Conservation (phyloP, 768 basidiomycete species). For the Amanita inopinata region DNA sequence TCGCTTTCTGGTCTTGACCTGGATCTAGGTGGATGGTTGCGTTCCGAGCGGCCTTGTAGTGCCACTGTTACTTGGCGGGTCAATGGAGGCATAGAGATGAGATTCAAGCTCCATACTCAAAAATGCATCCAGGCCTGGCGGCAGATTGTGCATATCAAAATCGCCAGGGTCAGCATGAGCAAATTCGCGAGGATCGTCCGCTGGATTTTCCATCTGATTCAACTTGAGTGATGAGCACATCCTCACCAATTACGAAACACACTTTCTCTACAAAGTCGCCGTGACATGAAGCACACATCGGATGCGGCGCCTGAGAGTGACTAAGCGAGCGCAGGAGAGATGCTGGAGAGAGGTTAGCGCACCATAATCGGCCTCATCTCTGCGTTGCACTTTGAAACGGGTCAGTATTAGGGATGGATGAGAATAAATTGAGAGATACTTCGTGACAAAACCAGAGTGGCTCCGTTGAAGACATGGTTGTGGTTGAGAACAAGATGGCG, state of each 20-base stretch:
- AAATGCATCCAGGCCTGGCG: slow-evolving; percentile 36
- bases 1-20: slow-evolving; percentile 2
- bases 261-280: slow-evolving; percentile 81
- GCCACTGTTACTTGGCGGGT: slow-evolving; percentile 11
- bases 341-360: slow-evolving; percentile 12
- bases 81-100: neutral
- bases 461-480: slow-evolving; percentile 56
- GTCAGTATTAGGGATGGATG: slow-evolving; percentile 6
- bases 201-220: slow-evolving; percentile 60
- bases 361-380: slow-evolving; percentile 90
- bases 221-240: slow-evolving; percentile 11
- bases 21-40: neutral
- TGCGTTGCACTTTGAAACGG: slow-evolving; percentile 57
- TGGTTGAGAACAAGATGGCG: slow-evolving; percentile 8
- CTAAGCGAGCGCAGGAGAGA: slow-evolving; percentile 5
- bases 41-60: slow-evolving; percentile 12
- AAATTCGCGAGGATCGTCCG: slow-evolving; percentile 70
- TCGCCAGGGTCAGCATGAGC: slow-evolving; percentile 25
- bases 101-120: slow-evolving; percentile 29
- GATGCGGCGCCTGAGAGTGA: slow-evolving; percentile 56
- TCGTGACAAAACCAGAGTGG: slow-evolving; percentile 77
- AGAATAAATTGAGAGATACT: slow-evolving; percentile 24
- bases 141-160: slow-evolving; percentile 20
- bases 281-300: slow-evolving; percentile 74
- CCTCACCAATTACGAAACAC: slow-evolving; percentile 8